Evolutionary conservation across 169 alveolate genomes (phyloP), one percentile per base, ranked within the genome.

Genomic region (Eimeria necatrix): DNA sequence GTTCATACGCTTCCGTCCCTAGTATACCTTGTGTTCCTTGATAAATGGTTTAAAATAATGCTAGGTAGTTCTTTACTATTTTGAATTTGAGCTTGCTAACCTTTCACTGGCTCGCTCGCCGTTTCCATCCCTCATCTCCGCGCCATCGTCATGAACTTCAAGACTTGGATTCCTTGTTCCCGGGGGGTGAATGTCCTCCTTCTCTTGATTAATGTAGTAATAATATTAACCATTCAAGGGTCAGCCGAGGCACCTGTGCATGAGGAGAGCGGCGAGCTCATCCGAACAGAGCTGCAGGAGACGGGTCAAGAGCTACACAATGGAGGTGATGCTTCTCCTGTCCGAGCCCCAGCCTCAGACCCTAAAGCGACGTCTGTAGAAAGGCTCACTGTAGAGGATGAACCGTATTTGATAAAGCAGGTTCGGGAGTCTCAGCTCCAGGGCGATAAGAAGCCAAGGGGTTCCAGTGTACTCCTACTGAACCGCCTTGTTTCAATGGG

Each of bases 201-300:
- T 8, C 70, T 80, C 73, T 12, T 80, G 51, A 68, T 49, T 8
- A 0, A 80, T n/a, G 8, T 41, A 80, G 89, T 20, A 0, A 9
- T 80, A n/a, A 20, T 80, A 24, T 80, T 49, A 6, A 51, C 3
- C 24, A 68, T 22, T 5, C n/a, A 80, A 22, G 12, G 89, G 70
- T 80, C 64, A n/a, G 89, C n/a, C 51, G 70, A 12, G 18, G 71
- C 89, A 22, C 26, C 64, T 22, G 73, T 9, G 70, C 49, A 80
- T 80, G 73, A 49, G 53, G 53, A 49, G 51, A 12, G 16, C 52
- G 89, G 89, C 14, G 89, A 49, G 16, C 2, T 53, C 2, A 68
- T 24, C 49, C 70, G 51, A 8, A 51, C 64, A 22, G 51, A 61
- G 9, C 70, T 80, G 70, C 73, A 80, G n/a, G 89, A 22, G 51